Percentiles rank a stretch among this genome's conserved stretches.
Evolutionary conservation across 768 basidiomycete species (phyloP).

Genomic region (Boletus tomentosulus): DNA sequence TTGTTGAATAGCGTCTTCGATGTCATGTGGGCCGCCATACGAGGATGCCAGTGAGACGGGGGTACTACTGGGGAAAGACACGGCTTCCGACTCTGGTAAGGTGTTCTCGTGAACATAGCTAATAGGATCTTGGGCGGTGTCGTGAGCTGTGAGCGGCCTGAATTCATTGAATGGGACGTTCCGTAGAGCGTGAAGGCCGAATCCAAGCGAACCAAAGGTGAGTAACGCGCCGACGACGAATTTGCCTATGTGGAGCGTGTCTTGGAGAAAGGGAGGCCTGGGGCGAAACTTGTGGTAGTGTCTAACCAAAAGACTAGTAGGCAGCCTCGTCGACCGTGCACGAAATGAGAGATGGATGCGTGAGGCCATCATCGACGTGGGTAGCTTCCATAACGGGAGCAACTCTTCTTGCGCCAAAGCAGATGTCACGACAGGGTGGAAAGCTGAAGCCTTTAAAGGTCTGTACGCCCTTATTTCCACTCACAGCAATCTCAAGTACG

Average conservation of each 20-base stretch:
- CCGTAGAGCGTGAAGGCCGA: conserved; percentile 17
- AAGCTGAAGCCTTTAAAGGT: conserved; percentile 87
- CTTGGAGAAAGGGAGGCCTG: neutral
- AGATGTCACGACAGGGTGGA: conserved; percentile 64
- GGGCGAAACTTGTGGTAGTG: neutral
- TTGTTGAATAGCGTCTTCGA: conserved; percentile 50
- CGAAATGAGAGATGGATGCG: neutral
- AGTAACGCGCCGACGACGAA: conserved; percentile 19
- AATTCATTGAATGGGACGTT: neutral
- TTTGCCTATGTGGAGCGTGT: conserved; percentile 5
- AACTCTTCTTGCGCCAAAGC: neutral
- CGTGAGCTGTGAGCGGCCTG: conserved; percentile 1
- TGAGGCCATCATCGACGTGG: too few relatives aligned
- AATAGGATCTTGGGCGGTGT: neutral
- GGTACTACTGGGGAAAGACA: neutral
- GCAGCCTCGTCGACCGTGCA: neutral
- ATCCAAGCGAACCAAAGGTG: conserved; percentile 16
- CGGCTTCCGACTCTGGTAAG: neutral
- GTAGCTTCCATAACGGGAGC: neutral
- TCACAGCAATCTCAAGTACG: neutral
- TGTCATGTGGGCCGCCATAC: conserved; percentile 47
- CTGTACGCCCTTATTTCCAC: neutral
- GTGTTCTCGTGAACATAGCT: conserved; percentile 4
- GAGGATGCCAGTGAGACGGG: conserved; percentile 11
- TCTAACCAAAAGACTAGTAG: neutral